Conservation (phyloP, 2,329 filamentous ascomycete genomes). For the Microdochium bolleyi region DNA sequence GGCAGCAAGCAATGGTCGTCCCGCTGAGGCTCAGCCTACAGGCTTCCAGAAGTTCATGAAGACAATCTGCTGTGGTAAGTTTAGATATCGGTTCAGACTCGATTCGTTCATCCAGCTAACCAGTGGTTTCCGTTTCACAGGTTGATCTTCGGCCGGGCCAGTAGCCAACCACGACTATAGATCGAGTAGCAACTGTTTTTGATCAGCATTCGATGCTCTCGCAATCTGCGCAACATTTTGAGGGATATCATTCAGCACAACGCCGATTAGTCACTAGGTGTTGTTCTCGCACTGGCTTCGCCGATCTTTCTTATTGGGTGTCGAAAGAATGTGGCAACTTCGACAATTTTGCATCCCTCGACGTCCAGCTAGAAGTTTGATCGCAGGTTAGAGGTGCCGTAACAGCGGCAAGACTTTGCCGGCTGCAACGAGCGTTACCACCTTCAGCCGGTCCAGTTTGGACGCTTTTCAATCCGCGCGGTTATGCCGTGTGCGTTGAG, state of each 20-base stretch:
- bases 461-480: neutral
- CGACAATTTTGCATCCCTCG: neutral
- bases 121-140: neutral
- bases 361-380: too few relatives aligned
- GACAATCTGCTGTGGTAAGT: constrained; percentile 79
- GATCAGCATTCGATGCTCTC: neutral
- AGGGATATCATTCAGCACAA: neutral
- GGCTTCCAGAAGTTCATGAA: constrained; percentile 92
- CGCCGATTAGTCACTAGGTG: neutral
- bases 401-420: too few relatives aligned
- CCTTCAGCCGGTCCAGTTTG: too few relatives aligned
- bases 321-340: neutral
- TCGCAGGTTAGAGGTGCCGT: too few relatives aligned
- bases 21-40: constrained; percentile 64
- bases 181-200: neutral
- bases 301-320: neutral
- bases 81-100: neutral
- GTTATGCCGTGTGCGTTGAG: neutral
- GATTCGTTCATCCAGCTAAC: neutral
- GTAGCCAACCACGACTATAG: neutral
- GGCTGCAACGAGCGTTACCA: too few relatives aligned
- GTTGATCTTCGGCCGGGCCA: neutral
- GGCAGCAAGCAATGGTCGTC: constrained; percentile 44
- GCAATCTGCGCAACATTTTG: neutral
- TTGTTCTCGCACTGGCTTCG: neutral